Conservation (phyloP, 2,329 filamentous ascomycete genomes). For the Phaeosphaeriaceae sp. region DNA sequence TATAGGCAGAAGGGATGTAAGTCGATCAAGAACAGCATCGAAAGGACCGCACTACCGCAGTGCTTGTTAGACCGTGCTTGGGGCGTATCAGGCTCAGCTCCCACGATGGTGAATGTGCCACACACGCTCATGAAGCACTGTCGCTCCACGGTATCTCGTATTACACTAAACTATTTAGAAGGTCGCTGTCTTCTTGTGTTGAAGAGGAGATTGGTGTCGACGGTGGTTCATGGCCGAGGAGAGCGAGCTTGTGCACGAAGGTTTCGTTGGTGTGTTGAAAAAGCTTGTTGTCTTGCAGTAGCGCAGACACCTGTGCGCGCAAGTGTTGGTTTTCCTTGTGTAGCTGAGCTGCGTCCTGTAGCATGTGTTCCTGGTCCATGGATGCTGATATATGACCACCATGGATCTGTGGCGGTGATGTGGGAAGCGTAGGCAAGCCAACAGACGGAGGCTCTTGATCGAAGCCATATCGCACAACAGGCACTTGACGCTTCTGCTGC, state of each 20-base stretch:
- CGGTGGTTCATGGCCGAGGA: background rate
- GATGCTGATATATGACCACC: background rate
- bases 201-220: background rate
- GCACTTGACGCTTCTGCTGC: conserved; percentile 20
- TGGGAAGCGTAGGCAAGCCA: background rate
- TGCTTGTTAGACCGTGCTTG: too few relatives aligned
- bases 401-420: background rate
- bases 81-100: too few relatives aligned
- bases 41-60: too few relatives aligned
- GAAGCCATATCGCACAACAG: conserved; percentile 18
- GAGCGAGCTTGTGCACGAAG: conserved; percentile 8
- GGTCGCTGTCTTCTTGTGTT: too few relatives aligned
- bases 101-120: too few relatives aligned
- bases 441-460: background rate
- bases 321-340: conserved; percentile 9
- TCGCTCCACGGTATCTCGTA: too few relatives aligned
- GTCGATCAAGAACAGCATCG: too few relatives aligned
- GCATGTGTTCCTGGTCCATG: background rate
- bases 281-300: conserved; percentile 9
- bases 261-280: conserved; percentile 13
- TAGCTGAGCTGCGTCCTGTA: background rate
- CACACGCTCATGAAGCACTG: too few relatives aligned
- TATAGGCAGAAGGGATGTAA: too few relatives aligned
- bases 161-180: too few relatives aligned
- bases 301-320: conserved; percentile 4